These are phyloP conservation scores for Chromosphaera perkinsii DNA, from an alignment of 208 protist genomes.

Conservation along the genomic window DNA sequence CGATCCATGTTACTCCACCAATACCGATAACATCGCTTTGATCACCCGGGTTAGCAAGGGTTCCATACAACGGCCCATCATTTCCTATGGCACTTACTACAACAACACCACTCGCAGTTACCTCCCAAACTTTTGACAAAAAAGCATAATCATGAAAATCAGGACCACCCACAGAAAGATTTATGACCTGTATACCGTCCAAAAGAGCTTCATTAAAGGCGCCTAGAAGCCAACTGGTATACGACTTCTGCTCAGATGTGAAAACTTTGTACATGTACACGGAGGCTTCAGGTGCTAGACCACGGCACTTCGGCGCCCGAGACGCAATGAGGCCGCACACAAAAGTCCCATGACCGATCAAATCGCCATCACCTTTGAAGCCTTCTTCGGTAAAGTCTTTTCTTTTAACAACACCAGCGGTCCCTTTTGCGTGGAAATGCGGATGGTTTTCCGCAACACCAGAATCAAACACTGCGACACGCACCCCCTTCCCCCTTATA, in stretches of 20 bases:
- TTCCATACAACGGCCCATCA: conserved; percentile 84
- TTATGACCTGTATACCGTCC: conserved; percentile 73
- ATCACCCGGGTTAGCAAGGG: conserved; percentile 90
- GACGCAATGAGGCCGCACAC: conserved; percentile 71
- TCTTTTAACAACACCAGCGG: conserved; percentile 54
- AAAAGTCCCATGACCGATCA: conserved; percentile 89
- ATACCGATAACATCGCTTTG: conserved; percentile 86
- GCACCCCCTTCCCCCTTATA: conserved; percentile 46
- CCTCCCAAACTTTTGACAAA: conserved; percentile 67
- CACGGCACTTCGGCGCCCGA: conserved; percentile 55
- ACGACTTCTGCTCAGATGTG: conserved; percentile 66
- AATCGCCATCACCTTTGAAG: conserved; percentile 9
- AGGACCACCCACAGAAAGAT: conserved; percentile 88
- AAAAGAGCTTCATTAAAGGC: conserved; percentile 85
- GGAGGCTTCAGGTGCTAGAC: conserved; percentile 80
- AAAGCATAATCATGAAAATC: conserved; percentile 84
- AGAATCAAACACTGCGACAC: conserved; percentile 79
- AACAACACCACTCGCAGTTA: conserved; percentile 74
- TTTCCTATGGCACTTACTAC: conserved; percentile 93
- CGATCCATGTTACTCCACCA: conserved; percentile 56
- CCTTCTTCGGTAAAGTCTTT: conserved; percentile 73
- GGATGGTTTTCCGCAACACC: conserved; percentile 56
- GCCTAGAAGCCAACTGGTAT: conserved; percentile 82
- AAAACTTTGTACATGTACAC: conserved; percentile 88
- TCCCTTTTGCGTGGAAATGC: conserved; percentile 60